These are phyloP conservation scores for Hemileia vastatrix DNA, from an alignment of 1,284 basidiomycete genomes.

Conservation along the genomic window DNA sequence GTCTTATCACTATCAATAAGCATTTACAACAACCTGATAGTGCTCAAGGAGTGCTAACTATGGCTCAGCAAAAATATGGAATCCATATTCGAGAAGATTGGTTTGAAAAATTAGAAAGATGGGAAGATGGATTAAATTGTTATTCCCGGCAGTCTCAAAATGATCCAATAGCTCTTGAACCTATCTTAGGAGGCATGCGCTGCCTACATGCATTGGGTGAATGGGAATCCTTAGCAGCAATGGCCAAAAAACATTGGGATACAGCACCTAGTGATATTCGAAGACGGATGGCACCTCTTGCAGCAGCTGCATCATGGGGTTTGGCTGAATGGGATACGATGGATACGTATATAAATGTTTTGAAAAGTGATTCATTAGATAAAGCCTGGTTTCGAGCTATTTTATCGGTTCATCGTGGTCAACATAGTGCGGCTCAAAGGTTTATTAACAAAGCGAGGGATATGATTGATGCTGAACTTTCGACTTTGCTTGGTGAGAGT, in stretches of 20 bases:
- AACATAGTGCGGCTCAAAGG: conserved; percentile 77
- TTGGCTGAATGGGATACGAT: conserved; percentile 95
- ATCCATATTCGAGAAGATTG: conserved; percentile 52
- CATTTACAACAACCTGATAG: conserved; percentile 94
- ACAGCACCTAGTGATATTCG: conserved; percentile 68
- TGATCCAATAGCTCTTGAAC: conserved; percentile 28
- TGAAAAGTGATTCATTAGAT: conserved; percentile 89
- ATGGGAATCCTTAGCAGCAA: conserved; percentile 82
- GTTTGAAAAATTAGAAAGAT: conserved; percentile 90
- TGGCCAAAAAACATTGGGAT: conserved; percentile 83
- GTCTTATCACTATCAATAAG: conserved; percentile 93
- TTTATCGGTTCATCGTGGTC: conserved; percentile 87
- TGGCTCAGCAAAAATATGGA: conserved; percentile 49
- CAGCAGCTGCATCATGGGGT: conserved; percentile 94
- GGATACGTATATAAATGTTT: conserved; percentile 92
- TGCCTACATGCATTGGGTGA: conserved; percentile 95
- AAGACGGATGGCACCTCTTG: conserved; percentile 87
- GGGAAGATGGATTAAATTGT: conserved; percentile 67
- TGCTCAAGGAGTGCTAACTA: conserved; percentile 83
- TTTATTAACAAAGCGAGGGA: conserved; percentile 95
- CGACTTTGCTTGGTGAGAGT: conserved; percentile 84
- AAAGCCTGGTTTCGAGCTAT: conserved; percentile 94
- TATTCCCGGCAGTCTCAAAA: conserved; percentile 21
- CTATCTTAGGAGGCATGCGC: conserved; percentile 77
- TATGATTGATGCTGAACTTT: conserved; percentile 80